Evolutionary conservation across 805 yeast genomes (phyloP), one percentile per base, ranked within the genome.

Genomic region (Kodamaea nitidulidarum): DNA sequence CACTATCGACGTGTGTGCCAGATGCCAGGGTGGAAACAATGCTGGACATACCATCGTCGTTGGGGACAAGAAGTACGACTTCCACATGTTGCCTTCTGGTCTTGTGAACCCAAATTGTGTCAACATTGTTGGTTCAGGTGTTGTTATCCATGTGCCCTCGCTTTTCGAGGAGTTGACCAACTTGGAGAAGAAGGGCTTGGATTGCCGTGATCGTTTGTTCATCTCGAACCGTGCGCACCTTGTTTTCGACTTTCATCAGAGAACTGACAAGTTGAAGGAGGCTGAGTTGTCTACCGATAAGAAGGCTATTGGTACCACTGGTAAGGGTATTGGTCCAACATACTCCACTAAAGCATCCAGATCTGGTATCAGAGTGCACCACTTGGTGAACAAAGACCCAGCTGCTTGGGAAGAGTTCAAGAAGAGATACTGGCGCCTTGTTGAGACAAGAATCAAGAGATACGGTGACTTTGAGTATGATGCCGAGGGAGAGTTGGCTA

Each of bases 21-120:
- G 99, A 63, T 91, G 98, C 68, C 90, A 84, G 61, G 99, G 99
- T 65, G 99, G 99, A 58, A 93, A 93, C 73, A 93, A 93, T 61
- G 99, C 99, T 20, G 99, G 99, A 25, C 99, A 93, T 64, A 93
- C 99, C 32, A 93, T 93, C 56, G 97, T 93, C 35, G 98, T 88
- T 37, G 80, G 81, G 44, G 83, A 80, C 33, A 75, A 75, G 55
- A 91, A 88, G 66, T 93, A 90, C 61, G 98, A 93, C 63, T 93
- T 93, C 83, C 98, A 93, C 70, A 91, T 93, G 96, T 78, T 93
- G 47, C 98, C 98, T 14, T 87, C 96, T 7, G 98, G 98, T n/a
- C 76, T 93, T 48, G 95, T 93, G 44, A 93, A 93, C 62, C 88
- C 93, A 45, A 83, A 84, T 42, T 93, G 98, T 69, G 67, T 73